Evolutionary conservation across 192 early-diverging fungal species (phyloP).

Genomic region (Phlyctochytrium bullatum): DNA sequence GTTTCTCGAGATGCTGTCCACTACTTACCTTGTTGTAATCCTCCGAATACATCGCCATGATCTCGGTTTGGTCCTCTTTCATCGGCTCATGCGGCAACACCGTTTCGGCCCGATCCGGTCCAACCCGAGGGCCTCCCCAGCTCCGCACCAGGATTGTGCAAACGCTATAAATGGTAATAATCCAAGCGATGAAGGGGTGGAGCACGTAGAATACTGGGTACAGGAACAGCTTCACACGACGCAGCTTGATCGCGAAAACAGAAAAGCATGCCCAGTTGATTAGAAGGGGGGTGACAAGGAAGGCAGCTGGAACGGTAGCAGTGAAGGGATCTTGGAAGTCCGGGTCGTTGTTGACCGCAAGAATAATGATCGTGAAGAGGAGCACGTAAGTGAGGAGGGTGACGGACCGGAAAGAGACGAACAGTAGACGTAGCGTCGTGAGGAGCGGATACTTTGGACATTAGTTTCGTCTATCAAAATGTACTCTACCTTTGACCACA

Average conservation of each 20-base stretch:
- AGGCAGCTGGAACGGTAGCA: neutral
- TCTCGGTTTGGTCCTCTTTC: conserved; percentile 21
- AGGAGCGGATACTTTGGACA: conserved; percentile 22
- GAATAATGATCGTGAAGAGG: conserved; percentile 17
- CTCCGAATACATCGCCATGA: conserved; percentile 31
- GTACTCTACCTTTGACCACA: conserved; percentile 21
- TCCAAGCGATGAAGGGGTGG: conserved; percentile 22
- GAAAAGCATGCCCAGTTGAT: conserved; percentile 32
- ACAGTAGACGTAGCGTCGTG: conserved; percentile 15
- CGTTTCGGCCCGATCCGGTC: neutral
- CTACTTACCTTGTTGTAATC: conserved; percentile 33
- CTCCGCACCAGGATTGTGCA: conserved; percentile 22
- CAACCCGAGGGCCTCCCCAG: conserved; percentile 25
- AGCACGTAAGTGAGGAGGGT: conserved; percentile 22
- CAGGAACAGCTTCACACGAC: conserved; percentile 18
- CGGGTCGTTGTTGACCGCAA: no score
- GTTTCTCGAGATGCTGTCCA: no score
- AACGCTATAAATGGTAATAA: conserved; percentile 20
- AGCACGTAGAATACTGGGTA: conserved; percentile 27
- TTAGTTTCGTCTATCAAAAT: no score
- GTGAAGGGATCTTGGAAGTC: no score
- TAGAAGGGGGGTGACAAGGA: conserved; percentile 16
- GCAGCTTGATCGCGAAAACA: conserved; percentile 11
- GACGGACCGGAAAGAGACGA: conserved; percentile 21
- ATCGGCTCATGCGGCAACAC: neutral